Conservation (phyloP, 768 basidiomycete genomes). For the Suillus variegatus region DNA sequence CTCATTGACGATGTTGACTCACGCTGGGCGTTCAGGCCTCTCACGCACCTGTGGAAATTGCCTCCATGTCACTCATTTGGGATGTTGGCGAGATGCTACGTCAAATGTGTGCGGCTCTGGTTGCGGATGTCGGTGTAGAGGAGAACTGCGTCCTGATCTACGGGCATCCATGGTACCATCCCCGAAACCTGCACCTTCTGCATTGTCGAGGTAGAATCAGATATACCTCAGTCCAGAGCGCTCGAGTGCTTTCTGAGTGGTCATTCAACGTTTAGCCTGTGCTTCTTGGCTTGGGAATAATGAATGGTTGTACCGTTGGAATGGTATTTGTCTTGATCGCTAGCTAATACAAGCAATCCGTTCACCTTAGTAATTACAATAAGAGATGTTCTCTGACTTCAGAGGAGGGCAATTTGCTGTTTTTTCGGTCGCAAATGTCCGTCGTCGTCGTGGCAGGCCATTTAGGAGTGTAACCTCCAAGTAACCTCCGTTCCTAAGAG, state of each 20-base stretch:
- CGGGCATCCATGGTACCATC: neutral
- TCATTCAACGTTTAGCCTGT: neutral
- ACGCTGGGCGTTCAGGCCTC: conserved; percentile 44
- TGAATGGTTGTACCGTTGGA: neutral
- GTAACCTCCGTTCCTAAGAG: too few relatives aligned
- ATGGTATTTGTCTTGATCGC: neutral
- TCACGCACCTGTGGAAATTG: conserved; percentile 63
- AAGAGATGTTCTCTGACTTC: too few relatives aligned
- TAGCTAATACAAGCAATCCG: neutral
- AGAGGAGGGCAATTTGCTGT: too few relatives aligned
- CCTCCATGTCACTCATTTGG: conserved; percentile 64
- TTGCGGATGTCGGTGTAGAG: conserved; percentile 63
- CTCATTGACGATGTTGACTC: neutral
- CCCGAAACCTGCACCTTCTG: neutral
- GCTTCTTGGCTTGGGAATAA: neutral
- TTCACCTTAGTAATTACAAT: too few relatives aligned
- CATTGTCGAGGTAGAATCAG: neutral
- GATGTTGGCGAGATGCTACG: conserved; percentile 52
- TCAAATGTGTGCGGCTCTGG: conserved; percentile 63
- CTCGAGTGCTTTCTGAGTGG: too few relatives aligned
- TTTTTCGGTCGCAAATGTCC: too few relatives aligned
- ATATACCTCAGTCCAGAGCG: too few relatives aligned
- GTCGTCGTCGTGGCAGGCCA: too few relatives aligned
- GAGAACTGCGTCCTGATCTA: conserved; percentile 6
- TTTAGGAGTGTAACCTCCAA: too few relatives aligned